A percentile compares a stretch with the other conserved stretches of the same genome.
phyloP scores from a whole-genome alignment of 1,139 yeast species.

The Taphrina populina region DNA sequence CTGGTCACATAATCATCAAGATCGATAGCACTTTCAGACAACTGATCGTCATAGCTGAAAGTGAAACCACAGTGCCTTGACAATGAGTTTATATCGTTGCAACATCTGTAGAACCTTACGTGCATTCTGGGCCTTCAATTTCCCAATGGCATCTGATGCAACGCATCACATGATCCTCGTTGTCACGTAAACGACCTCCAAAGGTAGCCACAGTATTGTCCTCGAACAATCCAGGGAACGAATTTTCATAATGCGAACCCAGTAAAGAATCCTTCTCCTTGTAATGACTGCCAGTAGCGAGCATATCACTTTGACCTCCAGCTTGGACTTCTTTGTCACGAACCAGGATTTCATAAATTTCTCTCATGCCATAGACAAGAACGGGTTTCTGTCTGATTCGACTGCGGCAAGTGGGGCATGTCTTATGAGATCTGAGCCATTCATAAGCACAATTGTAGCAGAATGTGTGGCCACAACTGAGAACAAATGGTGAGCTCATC shows the following conservation, averaged over 20 bases:
- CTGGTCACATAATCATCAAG: no score
- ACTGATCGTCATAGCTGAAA: background rate
- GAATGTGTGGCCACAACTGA: slow-evolving; percentile 31
- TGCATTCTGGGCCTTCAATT: slow-evolving; percentile 12
- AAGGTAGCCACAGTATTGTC: background rate
- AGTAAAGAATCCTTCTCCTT: slow-evolving; percentile 12
- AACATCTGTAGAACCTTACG: background rate
- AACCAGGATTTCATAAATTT: slow-evolving; percentile 18
- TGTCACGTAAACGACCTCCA: slow-evolving; percentile 12
- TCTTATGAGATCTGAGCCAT: slow-evolving; percentile 27
- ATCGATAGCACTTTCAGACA: background rate
- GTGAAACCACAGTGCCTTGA: slow-evolving; percentile 26
- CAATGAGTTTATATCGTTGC: no score
- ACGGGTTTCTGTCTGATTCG: slow-evolving; percentile 16
- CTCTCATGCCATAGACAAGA: slow-evolving; percentile 17
- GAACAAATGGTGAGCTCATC: slow-evolving; percentile 18
- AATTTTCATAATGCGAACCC: slow-evolving; percentile 12
- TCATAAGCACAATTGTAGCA: slow-evolving; percentile 33
- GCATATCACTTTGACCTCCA: no score
- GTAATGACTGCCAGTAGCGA: no score
- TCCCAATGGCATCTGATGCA: slow-evolving; percentile 35
- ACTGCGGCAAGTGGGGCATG: slow-evolving; percentile 34
- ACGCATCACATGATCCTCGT: slow-evolving; percentile 32
- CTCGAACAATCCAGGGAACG: slow-evolving; percentile 24
- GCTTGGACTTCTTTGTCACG: background rate